A percentile compares a stretch with the other conserved stretches of the same genome.
phyloP scores from a whole-genome alignment of 1,284 basidiomycete genomes.

The Hemileia vastatrix region DNA sequence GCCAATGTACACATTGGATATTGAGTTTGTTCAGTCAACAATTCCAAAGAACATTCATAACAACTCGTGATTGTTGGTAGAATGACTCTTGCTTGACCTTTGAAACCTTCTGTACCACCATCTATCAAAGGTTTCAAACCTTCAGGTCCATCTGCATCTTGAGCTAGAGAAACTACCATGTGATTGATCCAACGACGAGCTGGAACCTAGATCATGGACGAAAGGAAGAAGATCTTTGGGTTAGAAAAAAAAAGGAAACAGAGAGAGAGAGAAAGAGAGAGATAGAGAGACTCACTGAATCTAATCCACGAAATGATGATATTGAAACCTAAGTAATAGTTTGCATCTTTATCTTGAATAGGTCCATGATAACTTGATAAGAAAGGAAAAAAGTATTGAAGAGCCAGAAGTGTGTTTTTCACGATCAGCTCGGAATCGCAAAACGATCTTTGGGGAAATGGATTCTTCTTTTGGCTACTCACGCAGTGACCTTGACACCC shows the following conservation, averaged over 20 bases:
- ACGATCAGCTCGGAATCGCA: too few species aligned
- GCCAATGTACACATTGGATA: slow-evolving; percentile 99
- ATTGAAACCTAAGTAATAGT: slow-evolving; percentile 94
- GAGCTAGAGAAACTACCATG: slow-evolving; percentile 87
- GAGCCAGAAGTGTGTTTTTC: too few species aligned
- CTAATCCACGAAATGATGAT: slow-evolving; percentile 92
- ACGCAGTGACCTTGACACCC: slow-evolving; percentile 88
- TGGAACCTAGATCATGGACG: slow-evolving; percentile 52
- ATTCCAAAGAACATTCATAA: slow-evolving; percentile 96
- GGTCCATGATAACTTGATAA: slow-evolving; percentile 73
- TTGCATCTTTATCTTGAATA: slow-evolving; percentile 93
- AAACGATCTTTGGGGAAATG: too few species aligned
- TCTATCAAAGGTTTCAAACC: slow-evolving; percentile 95
- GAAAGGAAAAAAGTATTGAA: slow-evolving; percentile 24
- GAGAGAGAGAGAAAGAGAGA: too few species aligned
- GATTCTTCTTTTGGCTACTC: slow-evolving; percentile 42
- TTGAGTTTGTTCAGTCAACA: slow-evolving; percentile 92
- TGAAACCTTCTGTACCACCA: slow-evolving; percentile 98
- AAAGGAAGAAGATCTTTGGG: neutral
- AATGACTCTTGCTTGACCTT: slow-evolving; percentile 95
- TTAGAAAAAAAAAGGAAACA: neutral
- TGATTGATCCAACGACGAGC: slow-evolving; percentile 98
- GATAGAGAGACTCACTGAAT: slow-evolving; percentile 58
- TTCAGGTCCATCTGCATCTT: slow-evolving; percentile 80
- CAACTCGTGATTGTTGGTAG: slow-evolving; percentile 90